Base-by-base conservation (phyloP, 345 rosid genomes). In the Stellera chamaejasme region DNA sequence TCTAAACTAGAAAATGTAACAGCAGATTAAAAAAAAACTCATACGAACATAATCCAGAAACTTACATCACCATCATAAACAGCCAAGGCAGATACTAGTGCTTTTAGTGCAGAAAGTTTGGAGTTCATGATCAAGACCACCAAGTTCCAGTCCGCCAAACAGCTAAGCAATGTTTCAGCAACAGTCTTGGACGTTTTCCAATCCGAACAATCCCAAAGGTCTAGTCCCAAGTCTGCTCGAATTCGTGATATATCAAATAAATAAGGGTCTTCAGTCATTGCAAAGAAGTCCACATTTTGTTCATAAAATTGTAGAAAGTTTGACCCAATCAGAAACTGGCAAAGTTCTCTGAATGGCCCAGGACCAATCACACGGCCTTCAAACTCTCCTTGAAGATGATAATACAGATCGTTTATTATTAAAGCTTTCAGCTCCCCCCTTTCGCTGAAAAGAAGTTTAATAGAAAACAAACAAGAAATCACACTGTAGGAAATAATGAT, bases 291-390 rank as follows among this genome's bases (percentile, higher is more conserved):
- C 50, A 43, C 55, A 28, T 54, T 57, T 28, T 56, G 59, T 63
- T 54, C 70, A 62, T 78, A 84, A 12, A 51, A 67, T 74, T 75
- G 79, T 71, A 82, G 80, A 64, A 77, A 62, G 45, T 71, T 79
- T 15, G 86, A 79, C 54, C 72, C 84, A 59, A 69, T 62, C 66
- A 92, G 78, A 72, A 66, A 87, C 53, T 81, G 80, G 52, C 72
- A 84, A 66, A 93, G 86, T 71, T 89, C 96, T 72, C 79, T 87
- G 64, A 89, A 93, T 51, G 90, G 89, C 61, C 97, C 99, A 7
- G 83, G 69, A 69, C 78, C 76, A 62, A 84, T 82, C 55, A 77
- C 70, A 71, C 91, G 94, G 63, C 95, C 97, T 73, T 81, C 87
- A 74, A 86, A 80, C 71, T 87, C 89, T 65, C 99, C 99, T 71